Conservation (phyloP, 1,284 basidiomycete genomes). For the Rhodotorula mucilaginosa region DNA sequence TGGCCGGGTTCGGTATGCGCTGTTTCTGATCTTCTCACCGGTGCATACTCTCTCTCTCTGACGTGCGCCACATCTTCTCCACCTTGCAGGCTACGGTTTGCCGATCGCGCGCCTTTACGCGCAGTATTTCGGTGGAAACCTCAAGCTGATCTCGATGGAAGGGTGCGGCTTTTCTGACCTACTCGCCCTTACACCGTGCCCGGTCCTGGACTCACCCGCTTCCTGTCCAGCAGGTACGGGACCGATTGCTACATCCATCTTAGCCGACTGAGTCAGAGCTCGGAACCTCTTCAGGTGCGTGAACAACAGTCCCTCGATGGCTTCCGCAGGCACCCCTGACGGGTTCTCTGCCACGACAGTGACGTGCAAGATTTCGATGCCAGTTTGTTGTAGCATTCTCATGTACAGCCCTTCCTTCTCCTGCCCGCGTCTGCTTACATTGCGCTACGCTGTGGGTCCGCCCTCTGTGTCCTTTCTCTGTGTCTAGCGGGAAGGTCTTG, state of each 20-base stretch:
- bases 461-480: too few relatives aligned
- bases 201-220: background rate
- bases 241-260: conserved; percentile 41
- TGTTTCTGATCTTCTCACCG: background rate
- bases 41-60: background rate
- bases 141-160: conserved; percentile 97
- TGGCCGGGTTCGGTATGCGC: conserved; percentile 82
- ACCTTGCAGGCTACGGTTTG: conserved; percentile 65
- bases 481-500: too few relatives aligned
- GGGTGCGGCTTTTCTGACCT: conserved; percentile 64
- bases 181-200: background rate
- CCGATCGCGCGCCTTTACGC: conserved; percentile 73
- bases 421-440: too few relatives aligned
- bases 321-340: too few relatives aligned
- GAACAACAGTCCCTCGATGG: background rate
- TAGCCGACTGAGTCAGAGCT: conserved; percentile 28
- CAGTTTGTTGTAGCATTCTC: too few relatives aligned
- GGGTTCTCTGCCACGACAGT: too few relatives aligned
- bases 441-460: too few relatives aligned
- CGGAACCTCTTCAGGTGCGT: conserved; percentile 37
- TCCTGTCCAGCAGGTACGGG: conserved; percentile 23
- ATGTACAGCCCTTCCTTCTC: too few relatives aligned
- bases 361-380: too few relatives aligned
- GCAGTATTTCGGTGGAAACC: conserved; percentile 92
- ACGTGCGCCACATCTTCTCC: background rate